Percentiles rank a stretch among this genome's conserved stretches.
These are phyloP conservation scores for Ajuga chamaepitys DNA, from an alignment of 257 asterid genomes.

Conservation along the genomic window DNA sequence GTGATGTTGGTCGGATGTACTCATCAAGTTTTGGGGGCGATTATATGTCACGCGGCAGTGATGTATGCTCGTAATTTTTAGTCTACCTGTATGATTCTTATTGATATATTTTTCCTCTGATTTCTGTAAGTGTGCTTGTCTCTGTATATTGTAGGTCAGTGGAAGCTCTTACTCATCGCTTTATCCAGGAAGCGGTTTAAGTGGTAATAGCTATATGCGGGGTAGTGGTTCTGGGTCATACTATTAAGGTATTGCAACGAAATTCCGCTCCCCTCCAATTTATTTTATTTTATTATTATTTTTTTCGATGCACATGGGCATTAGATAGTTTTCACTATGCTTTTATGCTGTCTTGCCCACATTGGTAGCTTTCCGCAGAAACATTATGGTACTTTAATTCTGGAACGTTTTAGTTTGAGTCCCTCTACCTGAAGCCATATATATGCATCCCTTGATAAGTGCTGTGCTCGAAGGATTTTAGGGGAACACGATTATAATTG, in stretches of 20 bases:
- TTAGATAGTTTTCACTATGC: too few relatives aligned
- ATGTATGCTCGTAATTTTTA: constrained; percentile 41
- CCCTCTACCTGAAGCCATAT: constrained; percentile 13
- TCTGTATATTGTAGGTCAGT: constrained; percentile 45
- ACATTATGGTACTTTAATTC: not conserved
- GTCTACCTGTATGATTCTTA: not conserved
- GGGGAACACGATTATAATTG: constrained; percentile 26
- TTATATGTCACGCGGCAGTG: constrained; percentile 70
- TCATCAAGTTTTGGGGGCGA: constrained; percentile 75
- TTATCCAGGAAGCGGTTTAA: constrained; percentile 67
- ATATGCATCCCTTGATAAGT: constrained; percentile 14
- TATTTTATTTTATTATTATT: too few relatives aligned
- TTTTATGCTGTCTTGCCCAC: constrained; percentile 9
- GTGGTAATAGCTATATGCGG: constrained; percentile 79
- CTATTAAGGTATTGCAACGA: constrained; percentile 55
- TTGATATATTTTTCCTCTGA: not conserved
- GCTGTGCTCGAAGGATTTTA: constrained; percentile 8
- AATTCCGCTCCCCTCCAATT: not conserved
- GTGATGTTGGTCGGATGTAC: constrained; percentile 77
- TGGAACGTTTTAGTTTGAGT: constrained; percentile 11
- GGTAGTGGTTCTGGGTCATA: constrained; percentile 82
- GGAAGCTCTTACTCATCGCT: constrained; percentile 85
- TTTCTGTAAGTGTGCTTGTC: not conserved
- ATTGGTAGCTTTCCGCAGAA: constrained; percentile 1
- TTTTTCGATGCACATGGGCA: too few relatives aligned